phyloP scores from a whole-genome alignment of 1,284 basidiomycete species.

The Boletus albobrunnescens region DNA sequence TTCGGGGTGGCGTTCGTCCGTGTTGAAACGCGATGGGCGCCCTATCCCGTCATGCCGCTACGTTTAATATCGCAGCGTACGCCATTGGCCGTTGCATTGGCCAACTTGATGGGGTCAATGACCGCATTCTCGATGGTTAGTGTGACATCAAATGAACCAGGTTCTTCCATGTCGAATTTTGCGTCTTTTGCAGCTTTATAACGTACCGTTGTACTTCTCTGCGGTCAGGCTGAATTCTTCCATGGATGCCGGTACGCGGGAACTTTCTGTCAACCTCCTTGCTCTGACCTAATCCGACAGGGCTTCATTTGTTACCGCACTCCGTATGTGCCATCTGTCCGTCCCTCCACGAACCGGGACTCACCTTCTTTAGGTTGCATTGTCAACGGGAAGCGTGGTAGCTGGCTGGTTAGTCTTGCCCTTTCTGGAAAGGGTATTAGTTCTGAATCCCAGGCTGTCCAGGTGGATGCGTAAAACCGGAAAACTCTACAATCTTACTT shows the following conservation, averaged over 20 bases:
- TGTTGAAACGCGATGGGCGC: conserved; percentile 71
- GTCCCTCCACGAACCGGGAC: neutral
- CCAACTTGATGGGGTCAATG: conserved; percentile 75
- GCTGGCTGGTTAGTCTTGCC: conserved; percentile 67
- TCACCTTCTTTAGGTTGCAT: conserved; percentile 50
- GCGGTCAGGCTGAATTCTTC: conserved; percentile 77
- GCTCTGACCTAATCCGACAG: conserved; percentile 26
- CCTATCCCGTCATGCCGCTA: conserved; percentile 83
- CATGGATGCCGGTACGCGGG: conserved; percentile 59
- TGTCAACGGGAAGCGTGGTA: conserved; percentile 77
- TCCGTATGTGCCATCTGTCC: conserved; percentile 50
- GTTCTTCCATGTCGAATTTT: neutral
- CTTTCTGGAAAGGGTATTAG: neutral
- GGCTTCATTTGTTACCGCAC: conserved; percentile 83
- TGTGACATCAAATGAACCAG: conserved; percentile 10
- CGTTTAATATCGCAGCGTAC: conserved; percentile 71
- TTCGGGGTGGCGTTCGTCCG: conserved; percentile 60
- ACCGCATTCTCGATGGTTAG: conserved; percentile 76
- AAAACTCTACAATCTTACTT: conserved; percentile 70
- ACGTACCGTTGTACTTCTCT: conserved; percentile 84
- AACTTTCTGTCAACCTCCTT: neutral
- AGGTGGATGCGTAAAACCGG: conserved; percentile 84
- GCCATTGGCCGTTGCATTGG: conserved; percentile 74
- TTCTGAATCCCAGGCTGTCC: conserved; percentile 1
- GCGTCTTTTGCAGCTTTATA: conserved; percentile 62